Conservation (phyloP, 1,284 basidiomycete species). For the Taiwanofungus camphoratus region DNA sequence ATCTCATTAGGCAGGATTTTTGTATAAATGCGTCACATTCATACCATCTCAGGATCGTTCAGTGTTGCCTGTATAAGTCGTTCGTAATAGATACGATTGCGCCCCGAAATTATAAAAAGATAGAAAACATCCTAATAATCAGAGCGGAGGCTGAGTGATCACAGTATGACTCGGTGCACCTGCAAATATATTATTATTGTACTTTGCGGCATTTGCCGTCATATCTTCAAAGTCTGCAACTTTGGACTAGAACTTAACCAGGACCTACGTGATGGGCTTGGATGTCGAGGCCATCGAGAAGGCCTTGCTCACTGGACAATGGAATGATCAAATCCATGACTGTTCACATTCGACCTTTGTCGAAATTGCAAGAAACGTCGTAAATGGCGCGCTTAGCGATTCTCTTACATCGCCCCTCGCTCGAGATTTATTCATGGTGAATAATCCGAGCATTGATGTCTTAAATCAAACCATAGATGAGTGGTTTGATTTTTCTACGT, state of each 20-base stretch:
- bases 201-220: conserved; percentile 6
- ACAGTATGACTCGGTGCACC: too few relatives aligned
- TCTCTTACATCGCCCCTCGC: conserved; percentile 48
- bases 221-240: too few relatives aligned
- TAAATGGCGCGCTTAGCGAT: conserved; percentile 35
- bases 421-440: conserved; percentile 37
- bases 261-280: conserved; percentile 34
- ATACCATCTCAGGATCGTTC: too few relatives aligned
- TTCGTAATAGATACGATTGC: too few relatives aligned
- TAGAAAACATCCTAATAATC: too few relatives aligned
- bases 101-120: too few relatives aligned
- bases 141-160: too few relatives aligned
- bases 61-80: too few relatives aligned
- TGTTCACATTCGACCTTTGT: conserved; percentile 19
- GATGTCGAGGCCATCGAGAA: conserved; percentile 39
- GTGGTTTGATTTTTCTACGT: conserved; percentile 29
- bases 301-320: conserved; percentile 46
- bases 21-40: too few relatives aligned
- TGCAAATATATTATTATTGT: too few relatives aligned
- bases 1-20: conserved; percentile 4
- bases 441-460: conserved; percentile 20
- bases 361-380: conserved; percentile 28
- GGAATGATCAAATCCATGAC: conserved; percentile 43
- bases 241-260: too few relatives aligned
- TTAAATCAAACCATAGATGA: conserved; percentile 30